phyloP scores from a whole-genome alignment of 108 stramenopile species.

The Nannochloropsis salina region DNA sequence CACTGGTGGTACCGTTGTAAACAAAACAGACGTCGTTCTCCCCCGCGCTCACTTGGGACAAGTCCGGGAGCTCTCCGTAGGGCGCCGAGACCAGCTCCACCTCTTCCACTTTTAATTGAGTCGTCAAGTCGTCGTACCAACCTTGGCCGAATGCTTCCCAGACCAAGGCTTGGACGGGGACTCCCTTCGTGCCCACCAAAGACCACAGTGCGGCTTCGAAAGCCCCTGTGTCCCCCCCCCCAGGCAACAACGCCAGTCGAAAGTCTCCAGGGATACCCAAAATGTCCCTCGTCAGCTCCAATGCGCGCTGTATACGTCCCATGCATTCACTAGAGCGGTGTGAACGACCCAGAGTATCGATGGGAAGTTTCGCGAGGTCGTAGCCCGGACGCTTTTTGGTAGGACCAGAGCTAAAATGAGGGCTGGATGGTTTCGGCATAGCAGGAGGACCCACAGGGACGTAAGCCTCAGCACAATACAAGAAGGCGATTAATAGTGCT shows the following conservation, averaged over 20 bases:
- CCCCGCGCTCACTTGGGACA: conserved; percentile 65
- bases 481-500: background rate
- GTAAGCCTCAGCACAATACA: background rate
- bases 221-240: background rate
- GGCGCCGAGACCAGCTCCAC: conserved; percentile 80
- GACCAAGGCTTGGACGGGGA: background rate
- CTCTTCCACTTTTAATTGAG: conserved; percentile 82
- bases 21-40: conserved; percentile 95
- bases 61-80: conserved; percentile 90
- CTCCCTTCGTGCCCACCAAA: background rate
- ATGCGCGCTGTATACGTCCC: background rate
- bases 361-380: background rate
- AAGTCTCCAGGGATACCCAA: background rate
- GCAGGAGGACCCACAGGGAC: background rate
- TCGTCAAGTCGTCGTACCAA: conserved; percentile 68
- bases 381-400: conserved; percentile 9
- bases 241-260: background rate
- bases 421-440: background rate
- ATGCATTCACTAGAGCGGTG: background rate
- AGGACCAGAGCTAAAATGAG: conserved; percentile 10
- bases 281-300: background rate
- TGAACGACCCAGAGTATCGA: background rate
- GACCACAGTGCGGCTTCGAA: background rate
- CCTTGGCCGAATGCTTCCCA: background rate
- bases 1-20: conserved; percentile 97